These are phyloP conservation scores for Penicillium desertorum DNA, from an alignment of 495 filamentous ascomycete genomes.

Conservation along the genomic window DNA sequence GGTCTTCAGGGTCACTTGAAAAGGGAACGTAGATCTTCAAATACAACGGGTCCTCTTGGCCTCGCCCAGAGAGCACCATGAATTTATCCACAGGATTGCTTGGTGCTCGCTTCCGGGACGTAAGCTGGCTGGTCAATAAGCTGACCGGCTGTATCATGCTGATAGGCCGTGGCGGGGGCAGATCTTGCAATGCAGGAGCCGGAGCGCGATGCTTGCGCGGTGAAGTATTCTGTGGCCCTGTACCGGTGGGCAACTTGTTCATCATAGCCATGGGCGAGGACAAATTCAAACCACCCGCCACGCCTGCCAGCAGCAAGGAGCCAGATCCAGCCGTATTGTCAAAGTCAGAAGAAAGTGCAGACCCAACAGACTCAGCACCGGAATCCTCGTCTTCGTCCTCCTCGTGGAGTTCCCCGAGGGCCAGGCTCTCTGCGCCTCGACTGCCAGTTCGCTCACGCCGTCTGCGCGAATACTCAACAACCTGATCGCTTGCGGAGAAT, in stretches of 20 bases:
- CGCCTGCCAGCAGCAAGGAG: constrained; percentile 53
- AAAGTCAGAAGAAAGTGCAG: constrained; percentile 66
- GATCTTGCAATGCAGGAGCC: constrained; percentile 64
- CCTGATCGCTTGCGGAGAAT: constrained; percentile 48
- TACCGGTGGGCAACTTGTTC: constrained; percentile 43
- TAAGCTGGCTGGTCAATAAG: constrained; percentile 67
- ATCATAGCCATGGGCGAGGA: constrained; percentile 47
- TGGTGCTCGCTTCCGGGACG: constrained; percentile 75
- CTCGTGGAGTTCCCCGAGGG: constrained; percentile 43
- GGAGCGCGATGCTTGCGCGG: constrained; percentile 60
- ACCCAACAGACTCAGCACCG: constrained; percentile 63
- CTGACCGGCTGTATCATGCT: constrained; percentile 80
- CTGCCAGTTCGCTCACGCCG: constrained; percentile 59
- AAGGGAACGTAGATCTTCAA: constrained; percentile 88
- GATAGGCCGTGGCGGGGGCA: constrained; percentile 88
- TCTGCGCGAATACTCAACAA: constrained; percentile 57
- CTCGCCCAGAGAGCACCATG: constrained; percentile 81
- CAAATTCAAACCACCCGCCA: constrained; percentile 44
- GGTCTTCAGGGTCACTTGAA: constrained; percentile 64
- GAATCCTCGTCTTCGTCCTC: constrained; percentile 56
- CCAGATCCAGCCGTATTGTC: constrained; percentile 62
- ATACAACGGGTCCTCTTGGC: constrained; percentile 75
- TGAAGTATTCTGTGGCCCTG: constrained; percentile 46
- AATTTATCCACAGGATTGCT: constrained; percentile 82
- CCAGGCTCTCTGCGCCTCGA: constrained; percentile 43